Evolutionary conservation across 2,329 filamentous ascomycete genomes (phyloP), one percentile per base, ranked within the genome.

Genomic region (Gliomastix tumulicola): DNA sequence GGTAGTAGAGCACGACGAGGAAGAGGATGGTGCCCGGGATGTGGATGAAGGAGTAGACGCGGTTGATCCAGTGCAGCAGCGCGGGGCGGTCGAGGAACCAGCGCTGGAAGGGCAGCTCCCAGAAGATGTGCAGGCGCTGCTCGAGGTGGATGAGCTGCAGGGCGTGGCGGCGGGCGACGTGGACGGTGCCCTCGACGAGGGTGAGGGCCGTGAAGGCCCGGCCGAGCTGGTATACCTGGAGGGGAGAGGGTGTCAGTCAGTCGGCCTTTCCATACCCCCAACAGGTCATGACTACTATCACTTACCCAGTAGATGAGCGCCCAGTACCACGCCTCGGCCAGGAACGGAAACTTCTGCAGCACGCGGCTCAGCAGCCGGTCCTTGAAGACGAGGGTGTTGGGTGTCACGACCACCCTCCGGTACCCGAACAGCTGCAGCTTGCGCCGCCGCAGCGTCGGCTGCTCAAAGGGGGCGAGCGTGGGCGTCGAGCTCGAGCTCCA

Each of bases 321-420:
- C 82, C 82, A 87, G 49, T 87, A 87, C 81, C 82, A 87, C 28
- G 75, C 80, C 57, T 88, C 84, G 2, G 79, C 78, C 20, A 87
- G 56, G 51, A 88, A 88, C 1, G 84, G 83, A 45, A 84, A 76
- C 27, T 40, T 40, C n/a, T 36, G 22, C 19, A 40, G 30, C 12
- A 40, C 38, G 22, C 38, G 38, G 38, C 55, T 57, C 8, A 50
- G 34, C 12, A 56, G 35, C 12, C 55, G 49, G 35, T 57, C 54
- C 36, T 55, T 48, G 38, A 56, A 57, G 30, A 56, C 44, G 12
- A 49, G 40, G 4, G 55, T 57, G 33, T 57, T 60, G 23, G 57
- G 56, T 2, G 55, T 55, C 10, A 49, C 42, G 19, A 60, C 45
- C 12, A 53, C 45, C 34, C 41, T 50, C 35, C 52, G 48, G 38